Evolutionary conservation across 208 protist genomes (phyloP).

Genomic region (Acanthamoeba lenticulata): DNA sequence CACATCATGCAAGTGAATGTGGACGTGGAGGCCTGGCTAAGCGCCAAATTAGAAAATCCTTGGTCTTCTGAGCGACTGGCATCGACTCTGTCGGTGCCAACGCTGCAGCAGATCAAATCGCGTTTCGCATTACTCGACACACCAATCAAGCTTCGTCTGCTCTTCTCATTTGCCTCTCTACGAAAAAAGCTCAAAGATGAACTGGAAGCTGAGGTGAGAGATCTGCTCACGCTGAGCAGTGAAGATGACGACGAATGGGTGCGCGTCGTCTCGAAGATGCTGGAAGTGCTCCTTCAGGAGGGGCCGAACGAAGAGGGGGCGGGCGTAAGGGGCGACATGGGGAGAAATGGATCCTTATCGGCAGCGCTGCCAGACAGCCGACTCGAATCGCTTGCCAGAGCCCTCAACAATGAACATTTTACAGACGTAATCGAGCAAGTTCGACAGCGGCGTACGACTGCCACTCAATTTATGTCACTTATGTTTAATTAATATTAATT

Average conservation of each 20-base stretch:
- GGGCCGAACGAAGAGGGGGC: neutral
- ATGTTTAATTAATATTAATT: neutral
- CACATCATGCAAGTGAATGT: neutral
- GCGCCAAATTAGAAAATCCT: conserved; percentile 47
- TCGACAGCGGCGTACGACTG: neutral
- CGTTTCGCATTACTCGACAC: conserved; percentile 43
- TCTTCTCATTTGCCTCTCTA: conserved; percentile 41
- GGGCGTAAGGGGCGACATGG: neutral
- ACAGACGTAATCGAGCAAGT: neutral
- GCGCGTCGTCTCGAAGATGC: conserved; percentile 40
- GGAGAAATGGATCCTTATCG: neutral
- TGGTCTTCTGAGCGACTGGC: conserved; percentile 21
- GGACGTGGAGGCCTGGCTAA: conserved; percentile 45
- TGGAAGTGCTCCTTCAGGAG: neutral
- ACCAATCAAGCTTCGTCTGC: conserved; percentile 48
- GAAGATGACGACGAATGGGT: conserved; percentile 63
- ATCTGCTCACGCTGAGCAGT: neutral
- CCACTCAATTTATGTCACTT: neutral
- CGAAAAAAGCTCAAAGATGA: conserved; percentile 23
- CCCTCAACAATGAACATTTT: conserved; percentile 28
- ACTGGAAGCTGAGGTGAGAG: neutral
- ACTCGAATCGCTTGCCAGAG: neutral
- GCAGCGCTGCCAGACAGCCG: neutral
- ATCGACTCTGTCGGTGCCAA: neutral
- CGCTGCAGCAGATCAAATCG: neutral